Evolutionary conservation across 306 rosid genomes (phyloP), one percentile per base, ranked within the genome.

Genomic region (Elaeagnus macrophylla): DNA sequence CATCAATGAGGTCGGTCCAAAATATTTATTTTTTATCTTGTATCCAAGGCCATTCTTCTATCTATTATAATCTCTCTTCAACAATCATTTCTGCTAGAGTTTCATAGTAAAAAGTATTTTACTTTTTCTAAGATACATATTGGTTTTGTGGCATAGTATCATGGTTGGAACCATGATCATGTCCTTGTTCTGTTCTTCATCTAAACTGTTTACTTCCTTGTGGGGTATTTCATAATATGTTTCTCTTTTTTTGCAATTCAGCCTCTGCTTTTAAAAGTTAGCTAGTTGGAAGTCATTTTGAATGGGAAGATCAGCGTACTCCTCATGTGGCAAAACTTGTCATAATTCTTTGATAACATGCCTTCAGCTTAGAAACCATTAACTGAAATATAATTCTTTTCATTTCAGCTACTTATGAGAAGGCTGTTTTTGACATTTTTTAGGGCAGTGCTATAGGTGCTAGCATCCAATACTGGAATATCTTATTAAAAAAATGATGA

Each of bases 1-100:
- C 59, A 86, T 86, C 68, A 90, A 90, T 50, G 97, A 90, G 97
- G 97, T 90, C 77, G 41, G 39, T 12, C 39, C 50, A 38, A 7
- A 10, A 37, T 18, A 49, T 32, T 37, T 37, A 57, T 51, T 43
- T 36, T 48, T 35, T n/a, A 39, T 37, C 36, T 45, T 42, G 43
- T 11, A 60, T 50, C 51, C 6, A 3, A 12, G 10, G 56, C 10
- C 18, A 12, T 39, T 55, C 20, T 12, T 17, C 49, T 44, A 16
- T 20, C 38, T 13, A 42, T 42, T 57, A 19, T 6, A 48, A 9
- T 5, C 19, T 43, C 25, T 20, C 10, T 12, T 18, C 14, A 18
- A 12, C 35, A 1, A 6, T 32, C 5, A 47, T 1, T 41, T 39
- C n/a, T 35, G 37, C 12, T 32, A 19, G 14, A 35, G 42, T 48